These are phyloP conservation scores for Podospora comata DNA, from an alignment of 495 filamentous ascomycete species.

Conservation along the genomic window DNA sequence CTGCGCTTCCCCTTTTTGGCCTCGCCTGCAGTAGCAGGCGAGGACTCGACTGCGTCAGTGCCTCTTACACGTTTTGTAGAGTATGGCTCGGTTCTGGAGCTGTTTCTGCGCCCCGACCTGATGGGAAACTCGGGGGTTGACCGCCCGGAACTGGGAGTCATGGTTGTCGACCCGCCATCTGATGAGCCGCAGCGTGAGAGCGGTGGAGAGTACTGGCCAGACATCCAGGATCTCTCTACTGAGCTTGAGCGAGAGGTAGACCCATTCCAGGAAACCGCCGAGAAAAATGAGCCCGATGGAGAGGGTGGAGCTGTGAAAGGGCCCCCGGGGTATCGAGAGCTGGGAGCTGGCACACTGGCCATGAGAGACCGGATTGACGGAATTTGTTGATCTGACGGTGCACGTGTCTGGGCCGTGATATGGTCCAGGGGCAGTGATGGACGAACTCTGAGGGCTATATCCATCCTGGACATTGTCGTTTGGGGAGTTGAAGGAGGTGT, in stretches of 20 bases:
- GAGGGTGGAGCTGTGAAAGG: neutral
- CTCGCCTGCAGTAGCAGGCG: neutral
- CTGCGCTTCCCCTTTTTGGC: slow-evolving; percentile 11
- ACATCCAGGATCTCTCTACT: neutral
- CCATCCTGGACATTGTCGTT: neutral
- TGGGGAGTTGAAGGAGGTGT: neutral
- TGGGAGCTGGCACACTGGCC: neutral
- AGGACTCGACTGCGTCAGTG: neutral
- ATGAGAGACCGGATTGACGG: neutral
- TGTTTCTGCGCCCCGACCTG: neutral
- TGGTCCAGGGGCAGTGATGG: neutral
- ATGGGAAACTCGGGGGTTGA: neutral
- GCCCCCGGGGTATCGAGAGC: neutral
- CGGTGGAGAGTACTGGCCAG: neutral
- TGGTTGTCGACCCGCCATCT: neutral
- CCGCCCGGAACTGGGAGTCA: neutral
- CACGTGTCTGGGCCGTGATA: neutral
- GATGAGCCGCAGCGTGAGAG: neutral
- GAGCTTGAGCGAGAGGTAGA: neutral
- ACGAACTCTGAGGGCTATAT: neutral
- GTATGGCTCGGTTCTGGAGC: neutral
- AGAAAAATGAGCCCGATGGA: neutral
- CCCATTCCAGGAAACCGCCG: neutral
- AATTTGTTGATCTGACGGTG: neutral
- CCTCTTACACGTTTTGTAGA: neutral